Base-by-base conservation (phyloP, 176 grass and related monocot genomes). In the Canna indica region DNA sequence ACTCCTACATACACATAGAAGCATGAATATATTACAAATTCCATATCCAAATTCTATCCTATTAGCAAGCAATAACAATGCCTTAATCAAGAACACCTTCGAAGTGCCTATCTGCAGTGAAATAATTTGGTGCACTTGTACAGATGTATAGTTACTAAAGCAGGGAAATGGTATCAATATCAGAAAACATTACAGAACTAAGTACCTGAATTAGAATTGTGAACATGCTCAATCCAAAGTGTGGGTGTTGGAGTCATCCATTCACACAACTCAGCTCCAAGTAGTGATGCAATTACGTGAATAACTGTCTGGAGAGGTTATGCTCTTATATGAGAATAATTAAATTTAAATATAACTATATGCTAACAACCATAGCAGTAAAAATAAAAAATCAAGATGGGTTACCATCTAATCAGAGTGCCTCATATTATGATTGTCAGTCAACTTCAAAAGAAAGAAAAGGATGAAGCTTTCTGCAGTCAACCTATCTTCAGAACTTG, bases 211-310 rank as follows among this genome's bases (percentile, higher is more conserved):
- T 91, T 91, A 74, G 78, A 67, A 91, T 81, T 80, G 69, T 91
- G 88, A 38, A 90, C 39, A 81, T 91, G 81, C 71, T 97, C 93
- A 76, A 75, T 46, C 93, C 93, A 97, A 29, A 97, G 79, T 65
- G 88, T 97, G 54, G 93, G 93, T 71, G 87, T 85, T 57, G 93
- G 93, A 66, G 93, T 81, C 78, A 65, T 90, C 93, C 93, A 97
- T 73, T 97, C 86, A 67, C 79, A 97, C 77, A 91, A 70, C 38
- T 91, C 81, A 3, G 73, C 85, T 70, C 83, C 81, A 79, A 91
- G 75, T 70, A 90, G 81, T 39, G 67, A 69, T 80, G 86, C 83
- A 47, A 97, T 69, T 25, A 74, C 80, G 83, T 85, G 83, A 65
- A 97, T 79, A 76, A 82, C 79, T 85, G 88, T 86, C 93, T 97